Evolutionary conservation across 306 rosid species (phyloP).

Genomic region (Citrullus mucosospermus): DNA sequence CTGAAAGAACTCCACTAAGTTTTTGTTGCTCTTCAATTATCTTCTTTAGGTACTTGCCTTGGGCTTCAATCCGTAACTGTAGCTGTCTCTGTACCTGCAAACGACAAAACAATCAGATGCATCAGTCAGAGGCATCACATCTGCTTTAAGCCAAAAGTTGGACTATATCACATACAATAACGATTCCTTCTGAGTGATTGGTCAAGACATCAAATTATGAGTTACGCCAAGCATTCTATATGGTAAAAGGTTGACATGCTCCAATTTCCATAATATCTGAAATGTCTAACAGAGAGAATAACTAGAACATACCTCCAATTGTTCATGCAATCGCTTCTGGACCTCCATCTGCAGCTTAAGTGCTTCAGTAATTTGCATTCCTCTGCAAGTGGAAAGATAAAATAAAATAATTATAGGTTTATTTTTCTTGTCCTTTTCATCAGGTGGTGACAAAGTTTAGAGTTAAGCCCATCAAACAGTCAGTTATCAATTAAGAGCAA

Average conservation of each 20-base stretch:
- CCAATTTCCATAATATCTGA: not conserved
- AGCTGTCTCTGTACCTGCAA: constrained; percentile 90
- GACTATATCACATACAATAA: not conserved
- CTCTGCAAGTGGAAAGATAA: constrained; percentile 36
- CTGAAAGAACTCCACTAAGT: constrained; percentile 71
- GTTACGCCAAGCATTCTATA: not conserved
- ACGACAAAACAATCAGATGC: not conserved
- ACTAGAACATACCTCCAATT: constrained; percentile 67
- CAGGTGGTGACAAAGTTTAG: not conserved
- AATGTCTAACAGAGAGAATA: not conserved
- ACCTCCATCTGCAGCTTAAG: constrained; percentile 99
- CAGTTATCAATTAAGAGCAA: not conserved
- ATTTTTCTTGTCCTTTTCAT: not conserved
- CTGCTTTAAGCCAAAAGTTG: no score
- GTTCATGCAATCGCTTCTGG: constrained; percentile 95
- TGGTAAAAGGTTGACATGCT: not conserved
- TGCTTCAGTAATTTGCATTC: constrained; percentile 95
- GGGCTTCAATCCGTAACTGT: constrained; percentile 90
- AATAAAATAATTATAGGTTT: not conserved
- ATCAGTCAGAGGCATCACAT: no score
- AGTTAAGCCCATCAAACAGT: not conserved
- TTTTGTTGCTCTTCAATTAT: constrained; percentile 96
- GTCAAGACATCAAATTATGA: not conserved
- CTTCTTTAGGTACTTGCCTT: constrained; percentile 92
- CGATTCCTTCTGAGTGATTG: not conserved